These are phyloP conservation scores for Novymonas esmeraldas DNA, from an alignment of 208 protist species.

Conservation along the genomic window DNA sequence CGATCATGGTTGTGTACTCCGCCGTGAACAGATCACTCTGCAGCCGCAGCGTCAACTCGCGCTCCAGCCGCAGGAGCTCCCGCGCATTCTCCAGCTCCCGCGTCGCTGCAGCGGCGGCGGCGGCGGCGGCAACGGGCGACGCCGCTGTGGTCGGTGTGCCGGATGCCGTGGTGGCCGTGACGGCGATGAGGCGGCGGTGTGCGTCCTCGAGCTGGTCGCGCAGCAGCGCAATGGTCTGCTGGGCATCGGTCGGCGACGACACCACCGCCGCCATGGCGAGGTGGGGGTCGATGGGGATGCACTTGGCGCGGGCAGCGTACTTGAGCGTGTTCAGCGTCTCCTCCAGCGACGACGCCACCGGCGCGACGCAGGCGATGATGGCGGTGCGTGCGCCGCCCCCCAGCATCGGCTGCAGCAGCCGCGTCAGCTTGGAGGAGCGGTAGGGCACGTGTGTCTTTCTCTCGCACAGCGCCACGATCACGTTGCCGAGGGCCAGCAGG, in stretches of 20 bases:
- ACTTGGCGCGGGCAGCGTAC: conserved; percentile 95
- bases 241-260: conserved; percentile 42
- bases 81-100: conserved; percentile 26
- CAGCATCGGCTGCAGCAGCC: conserved; percentile 93
- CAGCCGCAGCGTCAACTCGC: conserved; percentile 56
- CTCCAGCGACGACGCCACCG: conserved; percentile 88
- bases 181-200: conserved; percentile 35
- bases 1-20: conserved; percentile 83
- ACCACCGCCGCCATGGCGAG: conserved; percentile 41
- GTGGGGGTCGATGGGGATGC: conserved; percentile 90
- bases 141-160: neutral
- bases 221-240: conserved; percentile 64
- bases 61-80: conserved; percentile 48
- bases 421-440: conserved; percentile 95
- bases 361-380: conserved; percentile 96
- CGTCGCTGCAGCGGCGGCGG: neutral
- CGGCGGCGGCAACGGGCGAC: neutral
- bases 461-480: conserved; percentile 92
- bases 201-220: conserved; percentile 63
- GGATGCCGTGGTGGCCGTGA: neutral
- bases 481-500: conserved; percentile 94
- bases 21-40: conserved; percentile 86
- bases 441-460: conserved; percentile 90
- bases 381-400: conserved; percentile 91
- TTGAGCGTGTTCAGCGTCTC: conserved; percentile 97